Conservation (phyloP, 345 rosid species). For the Rhodamnia rubescens region DNA sequence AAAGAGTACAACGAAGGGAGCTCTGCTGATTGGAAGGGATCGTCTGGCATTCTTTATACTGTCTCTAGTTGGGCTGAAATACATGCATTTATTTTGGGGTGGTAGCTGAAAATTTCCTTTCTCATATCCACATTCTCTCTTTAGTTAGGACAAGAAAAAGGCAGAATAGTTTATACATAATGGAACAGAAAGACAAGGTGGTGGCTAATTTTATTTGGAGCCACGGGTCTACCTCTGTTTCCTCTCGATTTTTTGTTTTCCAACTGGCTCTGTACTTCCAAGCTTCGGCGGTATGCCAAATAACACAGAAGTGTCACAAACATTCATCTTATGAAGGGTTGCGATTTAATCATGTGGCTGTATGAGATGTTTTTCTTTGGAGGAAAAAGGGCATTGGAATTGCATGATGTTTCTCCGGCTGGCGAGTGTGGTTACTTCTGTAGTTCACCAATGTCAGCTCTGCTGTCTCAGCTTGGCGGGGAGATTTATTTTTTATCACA, state of each 20-base stretch:
- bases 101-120: conserved; percentile 18
- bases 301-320: neutral
- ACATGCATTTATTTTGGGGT: conserved; percentile 86
- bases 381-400: neutral
- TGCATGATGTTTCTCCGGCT: neutral
- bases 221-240: conserved; percentile 19
- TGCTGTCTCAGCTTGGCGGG: neutral
- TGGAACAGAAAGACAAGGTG: conserved; percentile 18
- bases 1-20: conserved; percentile 35
- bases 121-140: conserved; percentile 2
- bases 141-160: conserved; percentile 24
- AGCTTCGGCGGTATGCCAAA: neutral
- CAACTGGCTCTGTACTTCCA: neutral
- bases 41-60: conserved; percentile 71
- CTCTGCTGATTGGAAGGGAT: conserved; percentile 47
- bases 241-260: neutral
- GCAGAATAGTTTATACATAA: conserved; percentile 9
- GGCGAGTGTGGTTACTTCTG: neutral
- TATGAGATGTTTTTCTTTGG: neutral
- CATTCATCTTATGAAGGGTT: neutral
- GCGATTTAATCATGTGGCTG: neutral
- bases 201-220: conserved; percentile 38
- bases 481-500: neutral
- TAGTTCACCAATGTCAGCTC: neutral
- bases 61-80: conserved; percentile 88